A percentile compares a stretch with the other conserved stretches of the same genome.
Evolutionary conservation across 2,329 filamentous ascomycete species (phyloP).

Genomic region (Clarireedia homoeocarpa): DNA sequence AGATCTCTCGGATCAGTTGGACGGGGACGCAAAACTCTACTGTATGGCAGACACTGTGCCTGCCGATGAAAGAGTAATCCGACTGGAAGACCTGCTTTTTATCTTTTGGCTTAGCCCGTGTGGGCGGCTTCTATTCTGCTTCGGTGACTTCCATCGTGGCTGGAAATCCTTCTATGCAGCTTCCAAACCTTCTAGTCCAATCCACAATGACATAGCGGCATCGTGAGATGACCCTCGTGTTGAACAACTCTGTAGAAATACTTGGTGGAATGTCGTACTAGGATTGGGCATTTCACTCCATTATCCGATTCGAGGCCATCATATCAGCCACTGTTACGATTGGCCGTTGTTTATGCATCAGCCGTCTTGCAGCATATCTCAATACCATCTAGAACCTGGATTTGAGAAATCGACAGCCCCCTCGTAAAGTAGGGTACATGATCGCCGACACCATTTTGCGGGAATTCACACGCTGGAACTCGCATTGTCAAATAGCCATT

Average conservation of each 20-base stretch:
- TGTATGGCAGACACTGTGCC: background rate
- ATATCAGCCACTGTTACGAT: background rate
- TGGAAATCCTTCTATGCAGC: constrained; percentile 9
- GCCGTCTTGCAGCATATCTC: background rate
- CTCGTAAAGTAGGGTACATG: background rate
- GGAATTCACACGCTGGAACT: background rate
- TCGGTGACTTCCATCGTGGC: background rate
- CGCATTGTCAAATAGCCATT: background rate
- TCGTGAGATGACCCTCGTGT: background rate
- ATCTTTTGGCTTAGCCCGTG: background rate
- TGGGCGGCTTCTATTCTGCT: background rate
- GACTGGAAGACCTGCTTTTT: constrained; percentile 1
- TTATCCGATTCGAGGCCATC: background rate
- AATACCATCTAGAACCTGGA: background rate
- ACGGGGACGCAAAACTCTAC: background rate
- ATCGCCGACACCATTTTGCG: background rate
- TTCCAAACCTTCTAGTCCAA: constrained; percentile 10
- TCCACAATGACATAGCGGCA: constrained; percentile 2
- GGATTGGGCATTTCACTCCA: background rate
- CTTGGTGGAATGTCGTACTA: background rate
- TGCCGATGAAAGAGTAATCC: background rate
- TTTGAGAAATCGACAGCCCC: background rate
- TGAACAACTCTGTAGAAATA: background rate
- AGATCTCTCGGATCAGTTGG: background rate
- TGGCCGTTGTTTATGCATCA: constrained; percentile 1